Evolutionary conservation across 495 filamentous ascomycete species (phyloP), one percentile per base, ranked within the genome.

Genomic region (Sordaria brevicollis): DNA sequence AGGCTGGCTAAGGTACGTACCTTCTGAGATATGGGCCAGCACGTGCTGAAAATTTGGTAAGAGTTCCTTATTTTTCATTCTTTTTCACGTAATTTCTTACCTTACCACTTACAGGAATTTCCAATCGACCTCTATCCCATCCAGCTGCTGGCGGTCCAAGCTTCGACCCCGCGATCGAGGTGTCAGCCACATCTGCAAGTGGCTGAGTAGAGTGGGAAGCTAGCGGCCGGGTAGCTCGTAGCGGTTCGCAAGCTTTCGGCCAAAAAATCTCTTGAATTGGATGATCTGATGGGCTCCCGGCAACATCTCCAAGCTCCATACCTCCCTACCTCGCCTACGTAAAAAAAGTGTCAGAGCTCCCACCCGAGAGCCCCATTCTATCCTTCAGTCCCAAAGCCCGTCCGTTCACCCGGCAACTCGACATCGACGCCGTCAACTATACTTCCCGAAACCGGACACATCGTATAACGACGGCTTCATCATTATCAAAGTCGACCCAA

Each of bases 341-440:
- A 54, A 68, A 68, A 65, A 43, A 68, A 35, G 11, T 25, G 67
- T 68, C 25, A 68, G 67, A 68, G 67, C 67, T 49, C 19, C 25
- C 54, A n/a, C 25, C 13, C 49, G 49, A 62, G 25, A 31, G 49
- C 49, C 49, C 25, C 49, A 62, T 62, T 17, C 13, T 17, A 13
- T 8, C 13, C 49, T 68, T 65, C 21, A 37, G 33, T 34, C 49
- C 34, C n/a, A n/a, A n/a, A n/a, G n/a, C n/a, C n/a, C 33, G n/a
- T 35, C 31, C 41, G 65, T 65, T 66, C 31, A 39, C 65, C 69
- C 57, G 29, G 29, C 54, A 29, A 25, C 68, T 65, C 68, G 34
- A 66, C 8, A 19, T 67, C 31, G 38, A 69, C 67, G 43, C 49
- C 25, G 41, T 66, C n/a, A 19, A 19, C 43, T 5, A 35, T 34